Evolutionary conservation across 164 flowering plant species (phyloP), one percentile per base, ranked within the genome.

Genomic region (Kingdonia uniflora): DNA sequence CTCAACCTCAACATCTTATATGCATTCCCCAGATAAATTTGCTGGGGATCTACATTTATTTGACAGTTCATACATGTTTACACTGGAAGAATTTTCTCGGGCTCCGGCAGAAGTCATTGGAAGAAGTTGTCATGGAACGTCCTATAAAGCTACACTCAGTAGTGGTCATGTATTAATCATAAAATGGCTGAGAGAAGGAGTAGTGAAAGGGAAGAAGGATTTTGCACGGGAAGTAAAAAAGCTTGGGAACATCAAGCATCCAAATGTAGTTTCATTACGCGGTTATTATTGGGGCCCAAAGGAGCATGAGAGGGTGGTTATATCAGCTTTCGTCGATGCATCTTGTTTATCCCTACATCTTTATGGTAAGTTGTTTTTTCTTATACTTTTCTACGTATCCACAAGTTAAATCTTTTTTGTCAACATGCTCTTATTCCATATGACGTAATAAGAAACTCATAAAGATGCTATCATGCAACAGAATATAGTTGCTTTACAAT

Each of bases 21-120:
- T 72, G 55, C 52, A 59, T 57, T 79, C 87, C 52, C 84, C 95
- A 14, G 95, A 82, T 51, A 78, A 69, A 60, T 60, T 85, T 43
- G 74, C 63, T 14, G 95, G 95, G 22, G 85, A 82, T 43, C 51
- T 86, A 12, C 77, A 81, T 62, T 62, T 86, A 4, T 76, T 86
- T 57, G 81, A 83, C 43, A 65, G 64, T 46, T 72, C 84, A 19
- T 61, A 70, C 26, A 40, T 54, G 54, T 75, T 86, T 59, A 76
- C 82, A 10, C 66, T 77, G 11, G 82, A 81, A 57, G 84, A 86
- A 33, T 76, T 86, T 39, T 86, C 95, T n/a, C 62, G 62, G 51
- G 95, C 95, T 35, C 87, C 90, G 2, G 90, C 84, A 14, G 95
- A 86, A 64, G 63, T 76, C 33, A 49, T 81, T 41, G 95, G 87